phyloP scores from a whole-genome alignment of 140 eudicot species.

The Cichorium intybus region DNA sequence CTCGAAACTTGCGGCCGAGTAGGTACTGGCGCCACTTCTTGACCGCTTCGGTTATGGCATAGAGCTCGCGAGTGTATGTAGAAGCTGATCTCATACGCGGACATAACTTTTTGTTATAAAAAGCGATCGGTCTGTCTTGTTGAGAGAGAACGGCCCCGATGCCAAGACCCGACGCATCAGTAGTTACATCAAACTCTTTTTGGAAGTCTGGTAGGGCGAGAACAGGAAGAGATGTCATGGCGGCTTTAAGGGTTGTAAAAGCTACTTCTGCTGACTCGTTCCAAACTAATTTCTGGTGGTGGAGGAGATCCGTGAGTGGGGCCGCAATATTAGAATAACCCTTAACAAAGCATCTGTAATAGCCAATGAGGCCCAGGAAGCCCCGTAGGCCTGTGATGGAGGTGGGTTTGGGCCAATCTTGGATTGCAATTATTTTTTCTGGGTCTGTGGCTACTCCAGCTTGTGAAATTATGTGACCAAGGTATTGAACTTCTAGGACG shows the following conservation, averaged over 20 bases:
- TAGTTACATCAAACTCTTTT: not conserved
- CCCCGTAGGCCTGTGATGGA: not conserved
- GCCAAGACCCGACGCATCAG: not conserved
- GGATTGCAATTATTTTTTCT: not conserved
- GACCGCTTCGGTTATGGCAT: not conserved
- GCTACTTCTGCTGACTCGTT: no score
- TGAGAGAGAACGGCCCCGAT: not conserved
- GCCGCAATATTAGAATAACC: not conserved
- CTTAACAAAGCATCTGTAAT: not conserved
- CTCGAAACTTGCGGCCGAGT: not conserved
- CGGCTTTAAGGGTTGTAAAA: no score
- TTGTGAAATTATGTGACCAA: not conserved
- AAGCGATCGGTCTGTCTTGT: not conserved
- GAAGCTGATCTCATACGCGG: not conserved
- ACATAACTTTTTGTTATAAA: not conserved
- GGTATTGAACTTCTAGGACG: no score
- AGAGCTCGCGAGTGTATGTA: not conserved
- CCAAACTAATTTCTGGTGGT: no score
- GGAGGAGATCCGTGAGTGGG: not conserved
- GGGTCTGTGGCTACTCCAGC: not conserved
- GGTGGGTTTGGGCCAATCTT: not conserved
- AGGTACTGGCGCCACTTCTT: not conserved
- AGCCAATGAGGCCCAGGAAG: conserved; percentile 6
- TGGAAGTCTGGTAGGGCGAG: not conserved
- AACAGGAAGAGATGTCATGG: no score